Conservation (phyloP, 768 basidiomycete genomes). For the Saitozyma sp. region DNA sequence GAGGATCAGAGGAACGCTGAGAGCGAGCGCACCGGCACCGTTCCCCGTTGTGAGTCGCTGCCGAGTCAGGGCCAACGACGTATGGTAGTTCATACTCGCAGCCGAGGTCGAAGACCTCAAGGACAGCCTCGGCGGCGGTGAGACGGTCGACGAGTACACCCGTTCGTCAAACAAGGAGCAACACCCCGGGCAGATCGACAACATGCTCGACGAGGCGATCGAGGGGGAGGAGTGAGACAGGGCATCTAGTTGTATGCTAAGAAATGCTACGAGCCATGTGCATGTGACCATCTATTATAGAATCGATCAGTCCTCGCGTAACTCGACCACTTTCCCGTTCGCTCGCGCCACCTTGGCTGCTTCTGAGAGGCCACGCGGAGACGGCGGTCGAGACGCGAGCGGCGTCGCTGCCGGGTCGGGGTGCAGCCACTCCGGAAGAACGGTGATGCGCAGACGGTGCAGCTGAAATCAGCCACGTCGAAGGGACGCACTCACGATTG, state of each 20-base stretch:
- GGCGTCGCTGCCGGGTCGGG: slow-evolving; percentile 25
- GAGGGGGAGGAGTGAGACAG: slow-evolving; percentile 1
- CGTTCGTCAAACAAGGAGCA: slow-evolving; percentile 39
- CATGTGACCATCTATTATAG: no score
- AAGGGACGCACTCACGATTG: slow-evolving; percentile 63
- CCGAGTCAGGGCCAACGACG: background rate
- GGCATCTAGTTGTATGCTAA: no score
- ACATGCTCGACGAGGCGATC: background rate
- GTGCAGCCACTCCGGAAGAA: slow-evolving; percentile 22
- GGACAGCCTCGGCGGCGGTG: slow-evolving; percentile 45
- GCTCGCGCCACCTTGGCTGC: background rate
- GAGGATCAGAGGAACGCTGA: slow-evolving; percentile 37
- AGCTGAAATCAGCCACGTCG: slow-evolving; percentile 19
- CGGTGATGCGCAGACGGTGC: slow-evolving; percentile 44
- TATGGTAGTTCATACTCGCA: slow-evolving; percentile 4
- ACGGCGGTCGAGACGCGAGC: slow-evolving; percentile 26
- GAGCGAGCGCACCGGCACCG: slow-evolving; percentile 41
- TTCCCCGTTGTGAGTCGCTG: slow-evolving; percentile 35
- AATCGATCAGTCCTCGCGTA: no score
- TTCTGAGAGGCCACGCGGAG: slow-evolving; percentile 4
- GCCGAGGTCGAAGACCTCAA: slow-evolving; percentile 50
- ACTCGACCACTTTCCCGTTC: background rate
- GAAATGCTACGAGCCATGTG: no score
- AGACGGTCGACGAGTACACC: slow-evolving; percentile 48
- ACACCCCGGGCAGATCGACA: background rate